Conservation (phyloP, 2,329 filamentous ascomycete genomes). For the Colletotrichum falcatum region DNA sequence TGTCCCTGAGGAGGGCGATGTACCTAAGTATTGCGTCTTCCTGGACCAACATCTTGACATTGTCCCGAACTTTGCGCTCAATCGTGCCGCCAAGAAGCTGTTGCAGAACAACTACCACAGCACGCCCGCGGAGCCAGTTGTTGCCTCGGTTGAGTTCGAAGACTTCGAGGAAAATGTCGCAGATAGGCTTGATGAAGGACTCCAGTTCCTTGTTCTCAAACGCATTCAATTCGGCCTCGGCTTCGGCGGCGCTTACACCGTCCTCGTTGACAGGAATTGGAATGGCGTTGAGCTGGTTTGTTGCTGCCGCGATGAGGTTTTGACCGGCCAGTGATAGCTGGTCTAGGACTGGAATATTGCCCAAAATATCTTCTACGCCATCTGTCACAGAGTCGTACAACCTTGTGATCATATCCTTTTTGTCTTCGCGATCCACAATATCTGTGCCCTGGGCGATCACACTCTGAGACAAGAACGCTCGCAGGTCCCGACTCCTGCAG, state of each 20-base stretch:
- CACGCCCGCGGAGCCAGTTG: conserved; percentile 95
- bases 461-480: conserved; percentile 91
- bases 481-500: conserved; percentile 90
- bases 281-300: conserved; percentile 70
- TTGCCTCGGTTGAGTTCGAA: conserved; percentile 96
- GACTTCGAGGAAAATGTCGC: conserved; percentile 94
- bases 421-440: conserved; percentile 69
- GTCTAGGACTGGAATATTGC: conserved; percentile 94
- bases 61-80: conserved; percentile 93
- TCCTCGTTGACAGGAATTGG: conserved; percentile 66
- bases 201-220: conserved; percentile 92
- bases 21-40: conserved; percentile 85
- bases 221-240: conserved; percentile 91
- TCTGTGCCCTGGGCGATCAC: conserved; percentile 75
- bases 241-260: conserved; percentile 72
- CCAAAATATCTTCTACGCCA: conserved; percentile 97
- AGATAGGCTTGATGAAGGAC: conserved; percentile 98
- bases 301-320: conserved; percentile 84
- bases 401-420: conserved; percentile 90
- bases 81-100: conserved; percentile 96
- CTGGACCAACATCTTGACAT: conserved; percentile 77
- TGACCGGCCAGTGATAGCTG: conserved; percentile 94
- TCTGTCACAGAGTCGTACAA: conserved; percentile 98
- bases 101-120: conserved; percentile 95
- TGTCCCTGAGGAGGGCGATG: conserved; percentile 77